Base-by-base conservation (phyloP, 2,329 filamentous ascomycete genomes). In the Atkinsonella hypoxylon region DNA sequence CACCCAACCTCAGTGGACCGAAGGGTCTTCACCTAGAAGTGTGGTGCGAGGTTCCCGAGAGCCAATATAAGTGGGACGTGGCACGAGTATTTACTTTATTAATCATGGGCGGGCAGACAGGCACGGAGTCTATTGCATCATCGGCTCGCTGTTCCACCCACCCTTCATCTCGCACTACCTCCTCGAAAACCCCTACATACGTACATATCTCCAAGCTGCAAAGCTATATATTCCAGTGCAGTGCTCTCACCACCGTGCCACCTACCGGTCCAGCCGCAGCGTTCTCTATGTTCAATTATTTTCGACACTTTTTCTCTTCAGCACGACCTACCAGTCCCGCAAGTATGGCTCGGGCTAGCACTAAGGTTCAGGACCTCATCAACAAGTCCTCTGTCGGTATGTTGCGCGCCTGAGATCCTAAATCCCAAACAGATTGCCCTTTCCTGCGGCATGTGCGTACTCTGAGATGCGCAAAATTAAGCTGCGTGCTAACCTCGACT, bases 331-430 rank as follows among this genome's bases (percentile, higher is more conserved):
- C 31, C 18, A 73, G 77, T 67, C 75, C 85, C 60, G 75, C 79
- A 71, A 79, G 72, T 62, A 94, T 95, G 87, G 83, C 87, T 64
- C 81, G 85, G 66, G 87, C 88, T 64, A 88, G 87, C 72, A 76
- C 79, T 56, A 94, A 94, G 71, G 87, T 87, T 55, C 82, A 95
- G 70, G 69, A 75, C 63, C 83, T 96, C 72, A 95, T 97, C 69
- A 81, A 93, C 70, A 83, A 90, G 64, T 93, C 95, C 73, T 72
- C 81, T 61, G 89, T 95, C 68, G 83, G 85, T 88, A 75, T 50
- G 83, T 64, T 51, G 36, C 9, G 12, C 22, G 18, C 34, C 11
- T 20, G 41, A 12, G 13, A 15, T 20, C 17, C 17, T 31, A n/a
- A 10, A 11, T 22, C 13, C 6, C 45, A 31, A n/a, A 15, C 10